Conservation (phyloP, 2,329 filamentous ascomycete genomes). For the Aureobasidium namibiae region DNA sequence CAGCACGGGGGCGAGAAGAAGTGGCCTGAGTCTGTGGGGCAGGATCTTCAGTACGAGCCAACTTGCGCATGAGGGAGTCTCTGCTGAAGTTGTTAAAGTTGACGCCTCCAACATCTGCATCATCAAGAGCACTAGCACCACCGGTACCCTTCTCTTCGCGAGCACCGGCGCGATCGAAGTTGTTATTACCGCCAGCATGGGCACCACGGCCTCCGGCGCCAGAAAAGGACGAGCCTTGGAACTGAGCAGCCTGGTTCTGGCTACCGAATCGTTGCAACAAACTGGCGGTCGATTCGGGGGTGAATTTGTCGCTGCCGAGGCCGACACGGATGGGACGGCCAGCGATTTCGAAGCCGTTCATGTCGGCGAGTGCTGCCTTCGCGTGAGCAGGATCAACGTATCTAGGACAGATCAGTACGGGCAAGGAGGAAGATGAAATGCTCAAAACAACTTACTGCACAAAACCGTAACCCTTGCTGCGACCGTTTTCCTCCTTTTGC, state of each 20-base stretch:
- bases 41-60: constrained; percentile 87
- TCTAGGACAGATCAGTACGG: constrained; percentile 17
- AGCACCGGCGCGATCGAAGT: constrained; percentile 84
- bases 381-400: constrained; percentile 69
- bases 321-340: constrained; percentile 96
- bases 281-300: constrained; percentile 89
- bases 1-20: constrained; percentile 10
- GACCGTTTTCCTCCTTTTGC: constrained; percentile 87
- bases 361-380: constrained; percentile 91
- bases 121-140: constrained; percentile 89
- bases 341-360: constrained; percentile 98
- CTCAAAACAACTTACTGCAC: constrained; percentile 67
- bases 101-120: constrained; percentile 94
- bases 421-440: neutral
- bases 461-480: constrained; percentile 94
- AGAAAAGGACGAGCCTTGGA: constrained; percentile 85
- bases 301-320: constrained; percentile 99
- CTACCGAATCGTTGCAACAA: constrained; percentile 86
- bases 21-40: constrained; percentile 47
- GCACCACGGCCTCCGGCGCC: constrained; percentile 80
- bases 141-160: constrained; percentile 79
- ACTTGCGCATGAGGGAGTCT: constrained; percentile 96
- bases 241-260: constrained; percentile 55
- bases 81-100: constrained; percentile 99
- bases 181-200: constrained; percentile 63